Evolutionary conservation across 2,329 filamentous ascomycete species (phyloP).

Genomic region (Neoascochyta sp.): DNA sequence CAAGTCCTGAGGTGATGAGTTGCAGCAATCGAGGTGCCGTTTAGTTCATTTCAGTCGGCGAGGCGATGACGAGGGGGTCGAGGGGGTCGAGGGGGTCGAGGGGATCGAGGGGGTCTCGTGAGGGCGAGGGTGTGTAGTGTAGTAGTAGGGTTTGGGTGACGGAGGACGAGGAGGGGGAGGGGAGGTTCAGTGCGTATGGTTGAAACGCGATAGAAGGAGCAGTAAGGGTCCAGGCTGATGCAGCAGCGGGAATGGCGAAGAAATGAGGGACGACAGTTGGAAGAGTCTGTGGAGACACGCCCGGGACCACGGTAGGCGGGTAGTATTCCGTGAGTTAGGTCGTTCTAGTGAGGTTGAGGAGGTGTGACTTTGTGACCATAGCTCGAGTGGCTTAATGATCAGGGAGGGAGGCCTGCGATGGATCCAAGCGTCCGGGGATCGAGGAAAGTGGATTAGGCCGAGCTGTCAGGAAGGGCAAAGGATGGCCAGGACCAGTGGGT

Average conservation of each 20-base stretch:
- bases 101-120: no score
- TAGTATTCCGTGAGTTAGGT: constrained; percentile 38
- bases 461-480: constrained; percentile 19
- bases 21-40: constrained; percentile 5
- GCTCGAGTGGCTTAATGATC: constrained; percentile 36
- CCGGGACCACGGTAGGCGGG: constrained; percentile 43
- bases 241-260: constrained; percentile 37
- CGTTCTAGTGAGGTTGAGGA: constrained; percentile 39
- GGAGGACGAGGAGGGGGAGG: no score
- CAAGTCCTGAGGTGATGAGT: constrained; percentile 14
- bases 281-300: constrained; percentile 40
- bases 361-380: constrained; percentile 40
- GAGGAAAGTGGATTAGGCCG: constrained; percentile 34
- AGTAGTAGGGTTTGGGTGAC: constrained; percentile 19
- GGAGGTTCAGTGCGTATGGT: constrained; percentile 37
- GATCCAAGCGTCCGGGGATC: constrained; percentile 36
- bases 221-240: constrained; percentile 42
- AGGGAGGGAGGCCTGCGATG: constrained; percentile 32
- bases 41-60: constrained; percentile 36
- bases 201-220: constrained; percentile 33
- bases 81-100: no score
- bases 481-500: constrained; percentile 19
- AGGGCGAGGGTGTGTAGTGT: constrained; percentile 14
- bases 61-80: constrained; percentile 5
- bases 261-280: constrained; percentile 42